Conservation (phyloP, 768 basidiomycete species). For the Clathrus columnatus region DNA sequence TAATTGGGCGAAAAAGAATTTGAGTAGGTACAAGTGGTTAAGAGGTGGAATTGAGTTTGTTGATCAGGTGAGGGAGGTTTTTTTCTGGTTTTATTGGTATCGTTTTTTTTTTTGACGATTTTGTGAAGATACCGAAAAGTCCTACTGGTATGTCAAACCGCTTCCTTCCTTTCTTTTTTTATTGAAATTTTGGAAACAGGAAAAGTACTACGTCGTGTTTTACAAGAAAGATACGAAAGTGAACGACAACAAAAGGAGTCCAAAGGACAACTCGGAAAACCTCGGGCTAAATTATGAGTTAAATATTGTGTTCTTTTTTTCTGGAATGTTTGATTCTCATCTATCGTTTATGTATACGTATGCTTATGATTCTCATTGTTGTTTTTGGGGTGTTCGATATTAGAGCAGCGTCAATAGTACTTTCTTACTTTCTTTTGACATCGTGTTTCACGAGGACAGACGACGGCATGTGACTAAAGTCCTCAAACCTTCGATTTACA, state of each 20-base stretch:
- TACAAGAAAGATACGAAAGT: constrained; percentile 39
- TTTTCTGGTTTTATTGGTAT: not conserved
- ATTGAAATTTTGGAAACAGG: constrained; percentile 25
- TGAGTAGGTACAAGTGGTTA: constrained; percentile 73
- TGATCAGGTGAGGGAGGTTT: constrained; percentile 38
- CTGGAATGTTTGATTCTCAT: no score
- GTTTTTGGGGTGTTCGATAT: no score
- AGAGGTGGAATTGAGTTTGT: constrained; percentile 64
- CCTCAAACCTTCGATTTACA: no score
- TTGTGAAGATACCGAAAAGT: constrained; percentile 6
- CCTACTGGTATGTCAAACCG: not conserved
- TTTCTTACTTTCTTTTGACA: no score
- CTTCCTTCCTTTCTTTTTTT: not conserved
- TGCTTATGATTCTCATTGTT: no score
- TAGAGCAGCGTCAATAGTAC: no score
- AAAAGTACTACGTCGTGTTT: constrained; percentile 52
- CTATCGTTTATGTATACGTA: no score
- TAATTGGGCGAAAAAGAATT: constrained; percentile 48
- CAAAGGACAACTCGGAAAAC: no score
- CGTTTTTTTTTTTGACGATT: not conserved
- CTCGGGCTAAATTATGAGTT: not conserved
- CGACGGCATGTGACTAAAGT: no score
- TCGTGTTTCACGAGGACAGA: no score
- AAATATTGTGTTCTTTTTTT: no score
- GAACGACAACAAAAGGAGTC: not conserved